Conservation (phyloP, 352 stramenopile species). For the Globisporangium cederbergense region DNA sequence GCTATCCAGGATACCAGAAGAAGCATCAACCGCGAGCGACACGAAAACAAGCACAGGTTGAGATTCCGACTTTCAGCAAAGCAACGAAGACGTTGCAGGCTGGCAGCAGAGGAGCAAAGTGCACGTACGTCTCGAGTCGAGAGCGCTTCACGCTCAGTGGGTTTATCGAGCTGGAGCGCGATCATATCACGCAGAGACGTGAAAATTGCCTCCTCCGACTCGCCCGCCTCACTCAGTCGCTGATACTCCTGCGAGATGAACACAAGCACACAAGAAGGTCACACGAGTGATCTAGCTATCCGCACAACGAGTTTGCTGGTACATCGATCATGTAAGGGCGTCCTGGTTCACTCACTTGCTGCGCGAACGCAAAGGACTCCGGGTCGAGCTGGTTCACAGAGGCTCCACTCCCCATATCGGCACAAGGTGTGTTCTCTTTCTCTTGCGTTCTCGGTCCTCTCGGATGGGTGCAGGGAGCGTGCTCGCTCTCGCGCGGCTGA, state of each 20-base stretch:
- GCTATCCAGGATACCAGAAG: not conserved
- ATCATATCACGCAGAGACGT: constrained; percentile 33
- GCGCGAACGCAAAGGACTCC: constrained; percentile 10
- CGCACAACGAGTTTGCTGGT: not conserved
- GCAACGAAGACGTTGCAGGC: not conserved
- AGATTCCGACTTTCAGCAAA: not conserved
- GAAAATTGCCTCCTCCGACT: constrained; percentile 46
- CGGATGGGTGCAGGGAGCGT: not conserved
- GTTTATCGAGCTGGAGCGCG: constrained; percentile 17
- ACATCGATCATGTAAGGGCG: not conserved
- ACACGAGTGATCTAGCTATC: not conserved
- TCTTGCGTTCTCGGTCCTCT: too few species aligned
- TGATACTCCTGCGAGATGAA: constrained; percentile 27
- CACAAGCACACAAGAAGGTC: not conserved
- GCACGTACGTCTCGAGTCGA: constrained; percentile 6
- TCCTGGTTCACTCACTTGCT: constrained; percentile 1
- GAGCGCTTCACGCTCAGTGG: constrained; percentile 4
- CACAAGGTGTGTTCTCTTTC: not conserved
- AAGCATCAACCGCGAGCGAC: not conserved
- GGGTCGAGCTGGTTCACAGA: constrained; percentile 12
- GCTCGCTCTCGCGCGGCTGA: not conserved
- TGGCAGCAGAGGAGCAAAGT: not conserved
- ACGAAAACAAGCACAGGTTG: not conserved
- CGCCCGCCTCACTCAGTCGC: constrained; percentile 26
- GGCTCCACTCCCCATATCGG: constrained; percentile 12